These are phyloP conservation scores for Clitopilus passeckerianus DNA, from an alignment of 768 basidiomycete genomes.

Conservation along the genomic window DNA sequence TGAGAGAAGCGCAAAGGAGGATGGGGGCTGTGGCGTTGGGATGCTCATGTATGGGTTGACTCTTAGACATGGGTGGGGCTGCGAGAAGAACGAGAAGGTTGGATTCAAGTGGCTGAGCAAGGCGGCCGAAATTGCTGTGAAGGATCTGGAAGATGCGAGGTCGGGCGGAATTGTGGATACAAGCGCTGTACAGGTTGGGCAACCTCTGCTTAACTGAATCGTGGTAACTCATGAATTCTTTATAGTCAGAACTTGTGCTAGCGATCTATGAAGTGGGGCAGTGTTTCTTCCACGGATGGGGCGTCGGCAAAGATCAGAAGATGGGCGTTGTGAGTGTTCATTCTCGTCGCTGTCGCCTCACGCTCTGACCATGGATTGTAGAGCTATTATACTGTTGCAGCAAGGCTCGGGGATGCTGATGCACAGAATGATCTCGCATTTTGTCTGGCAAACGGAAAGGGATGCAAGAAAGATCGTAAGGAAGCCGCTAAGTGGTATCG, in stretches of 20 bases:
- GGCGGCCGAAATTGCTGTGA: constrained; percentile 78
- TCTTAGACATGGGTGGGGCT: constrained; percentile 86
- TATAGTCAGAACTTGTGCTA: constrained; percentile 73
- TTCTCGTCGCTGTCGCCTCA: neutral
- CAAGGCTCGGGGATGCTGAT: constrained; percentile 79
- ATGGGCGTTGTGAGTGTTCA: constrained; percentile 75
- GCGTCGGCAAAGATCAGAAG: constrained; percentile 80
- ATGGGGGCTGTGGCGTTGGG: constrained; percentile 81
- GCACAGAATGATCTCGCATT: constrained; percentile 86
- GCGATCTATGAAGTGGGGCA: constrained; percentile 92
- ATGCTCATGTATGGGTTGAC: constrained; percentile 93
- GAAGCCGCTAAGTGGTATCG: constrained; percentile 90
- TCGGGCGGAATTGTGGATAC: constrained; percentile 41
- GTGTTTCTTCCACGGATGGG: constrained; percentile 93
- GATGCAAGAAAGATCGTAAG: constrained; percentile 84
- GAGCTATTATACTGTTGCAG: constrained; percentile 84
- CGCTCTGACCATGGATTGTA: constrained; percentile 17
- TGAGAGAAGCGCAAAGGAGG: constrained; percentile 67
- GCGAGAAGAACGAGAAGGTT: constrained; percentile 67
- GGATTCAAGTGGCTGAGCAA: constrained; percentile 81
- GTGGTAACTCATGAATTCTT: constrained; percentile 2
- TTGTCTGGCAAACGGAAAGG: constrained; percentile 81
- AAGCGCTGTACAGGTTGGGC: constrained; percentile 46
- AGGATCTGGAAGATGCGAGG: constrained; percentile 64
- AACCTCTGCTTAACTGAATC: neutral